These are phyloP conservation scores for Chlorella sp. DNA, from an alignment of 139 green algal species.

Conservation along the genomic window DNA sequence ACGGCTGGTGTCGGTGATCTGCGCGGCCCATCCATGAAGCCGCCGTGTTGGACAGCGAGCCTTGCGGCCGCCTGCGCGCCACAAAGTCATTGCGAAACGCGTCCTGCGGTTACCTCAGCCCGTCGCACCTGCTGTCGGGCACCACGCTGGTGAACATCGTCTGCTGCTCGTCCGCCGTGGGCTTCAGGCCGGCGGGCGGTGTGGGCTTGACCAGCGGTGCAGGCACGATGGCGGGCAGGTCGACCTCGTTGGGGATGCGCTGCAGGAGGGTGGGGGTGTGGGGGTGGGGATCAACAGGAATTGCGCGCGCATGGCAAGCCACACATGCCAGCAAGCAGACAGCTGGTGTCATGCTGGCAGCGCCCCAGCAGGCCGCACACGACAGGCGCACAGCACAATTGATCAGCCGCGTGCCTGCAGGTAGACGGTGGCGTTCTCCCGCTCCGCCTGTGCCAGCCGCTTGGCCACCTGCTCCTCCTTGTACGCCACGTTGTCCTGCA, in stretches of 20 bases:
- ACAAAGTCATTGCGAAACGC: too few relatives aligned
- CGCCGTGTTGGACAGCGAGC: too few relatives aligned
- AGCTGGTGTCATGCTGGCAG: too few relatives aligned
- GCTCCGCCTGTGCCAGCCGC: constrained; percentile 53
- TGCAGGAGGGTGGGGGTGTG: constrained; percentile 32
- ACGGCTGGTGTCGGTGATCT: too few relatives aligned
- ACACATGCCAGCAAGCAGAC: too few relatives aligned
- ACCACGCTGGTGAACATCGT: constrained; percentile 78
- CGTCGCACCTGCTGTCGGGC: constrained; percentile 80
- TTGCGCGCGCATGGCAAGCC: too few relatives aligned
- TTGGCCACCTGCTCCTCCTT: constrained; percentile 50
- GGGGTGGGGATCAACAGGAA: background rate
- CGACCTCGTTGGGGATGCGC: constrained; percentile 48
- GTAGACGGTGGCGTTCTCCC: constrained; percentile 72
- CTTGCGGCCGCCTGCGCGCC: too few relatives aligned
- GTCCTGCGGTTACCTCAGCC: too few relatives aligned
- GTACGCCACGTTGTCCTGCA: constrained; percentile 46
- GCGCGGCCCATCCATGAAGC: too few relatives aligned
- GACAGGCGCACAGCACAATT: too few relatives aligned
- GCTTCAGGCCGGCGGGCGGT: constrained; percentile 42
- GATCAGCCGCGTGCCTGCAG: constrained; percentile 47
- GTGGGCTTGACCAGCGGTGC: constrained; percentile 70
- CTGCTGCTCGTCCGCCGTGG: constrained; percentile 40
- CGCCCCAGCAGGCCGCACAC: too few relatives aligned
- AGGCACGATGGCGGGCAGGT: constrained; percentile 66